Conservation (phyloP, 2,329 filamentous ascomycete genomes). For the Clonostachys solani region DNA sequence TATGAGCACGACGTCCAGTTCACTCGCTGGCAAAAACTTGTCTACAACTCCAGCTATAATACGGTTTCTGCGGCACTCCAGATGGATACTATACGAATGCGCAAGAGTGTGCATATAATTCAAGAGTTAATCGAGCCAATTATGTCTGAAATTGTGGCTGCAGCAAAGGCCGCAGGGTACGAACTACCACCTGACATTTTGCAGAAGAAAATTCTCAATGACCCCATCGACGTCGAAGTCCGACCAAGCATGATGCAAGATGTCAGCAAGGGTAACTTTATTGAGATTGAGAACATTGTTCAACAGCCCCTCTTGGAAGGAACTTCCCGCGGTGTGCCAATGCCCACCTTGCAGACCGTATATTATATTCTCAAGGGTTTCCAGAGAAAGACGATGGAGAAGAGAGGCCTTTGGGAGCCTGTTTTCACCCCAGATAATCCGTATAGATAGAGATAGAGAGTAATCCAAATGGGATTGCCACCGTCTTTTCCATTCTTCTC, state of each 20-base stretch:
- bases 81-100: constrained; percentile 45
- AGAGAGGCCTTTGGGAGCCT: constrained; percentile 22
- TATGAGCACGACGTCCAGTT: constrained; percentile 35
- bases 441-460: background rate
- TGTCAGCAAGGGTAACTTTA: constrained; percentile 30
- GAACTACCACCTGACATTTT: constrained; percentile 32
- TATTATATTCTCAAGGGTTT: constrained; percentile 42
- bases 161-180: constrained; percentile 35
- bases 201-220: constrained; percentile 37
- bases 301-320: constrained; percentile 1
- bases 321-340: constrained; percentile 22
- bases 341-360: constrained; percentile 42
- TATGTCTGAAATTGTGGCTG: constrained; percentile 47
- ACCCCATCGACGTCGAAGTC: constrained; percentile 43
- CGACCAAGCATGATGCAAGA: constrained; percentile 53
- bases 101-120: constrained; percentile 35
- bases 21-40: constrained; percentile 44
- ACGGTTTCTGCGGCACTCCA: constrained; percentile 44
- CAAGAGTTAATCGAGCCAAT: constrained; percentile 44
- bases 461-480: no score
- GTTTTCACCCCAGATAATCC: constrained; percentile 11
- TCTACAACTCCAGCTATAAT: constrained; percentile 48
- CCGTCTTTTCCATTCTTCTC: no score
- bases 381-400: constrained; percentile 41
- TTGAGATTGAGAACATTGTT: constrained; percentile 21